Evolutionary conservation across 2,329 filamentous ascomycete species (phyloP), one percentile per base, ranked within the genome.

Genomic region (Verticillium dahliae): DNA sequence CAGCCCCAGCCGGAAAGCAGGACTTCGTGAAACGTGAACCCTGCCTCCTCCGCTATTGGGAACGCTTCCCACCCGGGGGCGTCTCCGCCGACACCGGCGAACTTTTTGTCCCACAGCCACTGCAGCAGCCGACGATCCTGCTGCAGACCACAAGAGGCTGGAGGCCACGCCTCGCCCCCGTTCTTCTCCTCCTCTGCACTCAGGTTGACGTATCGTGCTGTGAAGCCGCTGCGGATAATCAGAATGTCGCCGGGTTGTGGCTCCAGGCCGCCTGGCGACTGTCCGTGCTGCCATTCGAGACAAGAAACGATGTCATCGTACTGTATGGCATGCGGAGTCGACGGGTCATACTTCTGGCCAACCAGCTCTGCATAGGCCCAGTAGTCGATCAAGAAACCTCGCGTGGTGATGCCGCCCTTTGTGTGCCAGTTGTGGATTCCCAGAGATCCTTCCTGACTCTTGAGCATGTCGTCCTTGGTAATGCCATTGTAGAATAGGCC

Each of bases 301-400:
- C 56, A 58, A 27, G 56, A n/a, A 3, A 58, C n/a, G 22, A 58
- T 38, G 4, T 58, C 56, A 5, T 58, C 56, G 37, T 45, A 38
- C 4, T 13, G 3, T 6, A 58, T 58, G 10, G 56, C 56, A 45
- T 58, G 56, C 3, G 56, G 56, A 31, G 37, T 41, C 2, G 56
- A 6, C 13, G 56, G 56, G 27, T 58, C 56, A 34, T 58, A 58
- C 3, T 15, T 45, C 37, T 15, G 65, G 6, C 70, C 70, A 14
- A 76, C 70, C 0, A 65, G 66, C 31, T 76, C 69, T 7, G 77
- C 76, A 72, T 76, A 83, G 0, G 74, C 67, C 4, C 75, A 77
- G 57, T 80, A 85, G 67, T 86, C 84, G 0, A 84, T 69, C 0
- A 84, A 70, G 1, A 84, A 74, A 14, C 80, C 80, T 0, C 81